Base-by-base conservation (phyloP, 2,329 filamentous ascomycete species). In the Cladosporium sp. region DNA sequence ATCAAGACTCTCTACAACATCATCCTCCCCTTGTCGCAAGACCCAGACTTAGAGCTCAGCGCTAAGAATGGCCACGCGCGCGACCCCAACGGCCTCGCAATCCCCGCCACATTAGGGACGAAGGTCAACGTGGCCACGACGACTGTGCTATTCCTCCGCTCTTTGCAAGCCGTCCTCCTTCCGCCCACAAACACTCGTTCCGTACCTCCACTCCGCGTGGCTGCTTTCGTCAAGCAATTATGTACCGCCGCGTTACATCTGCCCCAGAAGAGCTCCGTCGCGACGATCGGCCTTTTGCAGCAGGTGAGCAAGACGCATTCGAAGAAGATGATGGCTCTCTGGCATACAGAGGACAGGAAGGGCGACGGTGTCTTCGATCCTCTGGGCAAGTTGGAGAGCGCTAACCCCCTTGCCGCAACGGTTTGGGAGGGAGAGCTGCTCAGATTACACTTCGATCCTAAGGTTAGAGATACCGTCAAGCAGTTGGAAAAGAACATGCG, bases 101-200 rank as follows among this genome's bases (percentile, higher is more conserved):
- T 58, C 64, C 73, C 58, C 56, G 68, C 53, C 61, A 72, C 48
- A 63, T 49, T 56, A 27, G 61, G 62, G 40, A 60, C 83, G 66
- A 93, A 88, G 68, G 83, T 99, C 73, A 97, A 99, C 72, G 84
- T 96, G 50, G 88, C 95, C 64, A 99, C 93, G 0, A 96, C 91
- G 0, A 93, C 91, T 2, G 90, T 96, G 15, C 84, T 99, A 20
- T 82, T 99, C 47, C 80, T 97, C 54, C 87, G 91, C 56, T 93
- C 89, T 45, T 78, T 99, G 5, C 87, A 88, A 5, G 85, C 86
- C 2, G 82, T 91, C 27, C 82, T 99, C 17, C 77, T 95, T 0
- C 89, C 92, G 1, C 73, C 82, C 41, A 82, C 85, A 71, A 80
- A 86, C 68, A 76, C 89, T 61, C 80, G 87, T 64, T 78, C 86